Percentiles rank a stretch among this genome's conserved stretches.
Conservation (phyloP, 2,329 filamentous ascomycete species). For the Sodiomyces alkalinus region DNA sequence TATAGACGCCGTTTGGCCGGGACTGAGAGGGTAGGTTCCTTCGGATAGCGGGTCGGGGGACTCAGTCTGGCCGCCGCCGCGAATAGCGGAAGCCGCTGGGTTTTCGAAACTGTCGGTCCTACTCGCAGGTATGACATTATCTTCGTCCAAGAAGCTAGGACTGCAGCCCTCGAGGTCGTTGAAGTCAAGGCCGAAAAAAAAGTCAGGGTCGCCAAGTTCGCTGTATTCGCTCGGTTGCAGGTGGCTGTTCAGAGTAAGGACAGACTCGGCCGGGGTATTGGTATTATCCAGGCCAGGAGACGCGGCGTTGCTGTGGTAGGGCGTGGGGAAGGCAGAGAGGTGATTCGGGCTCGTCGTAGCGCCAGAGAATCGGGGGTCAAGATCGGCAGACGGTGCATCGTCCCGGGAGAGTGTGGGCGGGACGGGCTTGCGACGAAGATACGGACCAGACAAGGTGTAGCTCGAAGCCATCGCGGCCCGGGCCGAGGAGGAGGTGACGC, state of each 20-base stretch:
- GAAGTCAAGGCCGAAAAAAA: slow-evolving; percentile 36
- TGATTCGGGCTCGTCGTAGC: slow-evolving; percentile 21
- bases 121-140: slow-evolving; percentile 8
- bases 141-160: slow-evolving; percentile 29
- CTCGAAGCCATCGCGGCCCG: slow-evolving; percentile 24
- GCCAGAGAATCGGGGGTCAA: slow-evolving; percentile 12
- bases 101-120: slow-evolving; percentile 8
- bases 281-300: slow-evolving; percentile 22
- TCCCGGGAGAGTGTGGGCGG: slow-evolving; percentile 13
- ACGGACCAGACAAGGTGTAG: slow-evolving; percentile 24
- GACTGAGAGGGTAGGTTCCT: slow-evolving; percentile 30
- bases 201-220: slow-evolving; percentile 28
- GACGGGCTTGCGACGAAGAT: slow-evolving; percentile 20
- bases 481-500: not conserved
- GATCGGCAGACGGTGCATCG: slow-evolving; percentile 11
- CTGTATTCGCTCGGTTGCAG: slow-evolving; percentile 35
- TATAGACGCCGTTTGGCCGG: slow-evolving; percentile 33
- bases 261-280: slow-evolving; percentile 34
- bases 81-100: slow-evolving; percentile 1
- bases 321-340: slow-evolving; percentile 28
- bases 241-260: slow-evolving; percentile 25
- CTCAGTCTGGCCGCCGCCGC: no score
- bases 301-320: slow-evolving; percentile 20
- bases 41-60: slow-evolving; percentile 8
- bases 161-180: slow-evolving; percentile 22